Evolutionary conservation across 306 rosid genomes (phyloP).

Genomic region (Rubus parviflorus): DNA sequence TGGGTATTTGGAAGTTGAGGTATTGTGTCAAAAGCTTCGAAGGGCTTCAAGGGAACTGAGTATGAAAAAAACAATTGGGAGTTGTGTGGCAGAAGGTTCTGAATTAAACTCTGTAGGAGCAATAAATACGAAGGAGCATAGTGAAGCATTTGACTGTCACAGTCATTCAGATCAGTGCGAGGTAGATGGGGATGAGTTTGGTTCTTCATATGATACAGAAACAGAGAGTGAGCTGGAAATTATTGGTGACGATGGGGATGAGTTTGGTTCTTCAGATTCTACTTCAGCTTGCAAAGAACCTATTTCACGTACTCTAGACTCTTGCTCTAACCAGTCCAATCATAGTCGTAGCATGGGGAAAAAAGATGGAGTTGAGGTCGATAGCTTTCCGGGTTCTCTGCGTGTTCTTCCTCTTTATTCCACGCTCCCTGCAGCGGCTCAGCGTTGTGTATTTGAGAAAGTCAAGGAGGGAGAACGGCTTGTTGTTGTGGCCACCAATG

Average conservation of each 20-base stretch:
- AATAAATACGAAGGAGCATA: conserved; percentile 56
- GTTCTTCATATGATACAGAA: conserved; percentile 62
- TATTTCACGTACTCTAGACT: conserved; percentile 29
- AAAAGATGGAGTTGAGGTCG: conserved; percentile 24
- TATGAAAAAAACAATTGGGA: conserved; percentile 37
- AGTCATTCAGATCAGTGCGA: conserved; percentile 41
- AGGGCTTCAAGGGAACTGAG: conserved; percentile 62
- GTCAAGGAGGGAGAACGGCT: conserved; percentile 78
- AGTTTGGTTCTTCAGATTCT: conserved; percentile 27
- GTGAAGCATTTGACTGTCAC: conserved; percentile 60
- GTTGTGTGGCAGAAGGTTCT: conserved; percentile 27
- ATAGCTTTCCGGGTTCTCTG: conserved; percentile 44
- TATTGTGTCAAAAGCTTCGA: conserved; percentile 71
- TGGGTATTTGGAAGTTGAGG: conserved; percentile 83
- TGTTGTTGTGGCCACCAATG: conserved; percentile 87
- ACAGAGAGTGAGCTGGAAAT: conserved; percentile 67
- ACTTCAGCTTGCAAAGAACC: conserved; percentile 31
- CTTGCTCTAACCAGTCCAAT: conserved; percentile 38
- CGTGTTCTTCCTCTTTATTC: conserved; percentile 86
- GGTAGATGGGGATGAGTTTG: conserved; percentile 42
- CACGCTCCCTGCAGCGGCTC: conserved; percentile 81
- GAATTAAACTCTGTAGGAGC: conserved; percentile 38
- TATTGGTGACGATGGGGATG: conserved; percentile 35
- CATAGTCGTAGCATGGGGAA: conserved; percentile 16
- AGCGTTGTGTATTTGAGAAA: conserved; percentile 68